Conservation (phyloP, 257 asterid genomes). For the Solanum infundibuliforme region DNA sequence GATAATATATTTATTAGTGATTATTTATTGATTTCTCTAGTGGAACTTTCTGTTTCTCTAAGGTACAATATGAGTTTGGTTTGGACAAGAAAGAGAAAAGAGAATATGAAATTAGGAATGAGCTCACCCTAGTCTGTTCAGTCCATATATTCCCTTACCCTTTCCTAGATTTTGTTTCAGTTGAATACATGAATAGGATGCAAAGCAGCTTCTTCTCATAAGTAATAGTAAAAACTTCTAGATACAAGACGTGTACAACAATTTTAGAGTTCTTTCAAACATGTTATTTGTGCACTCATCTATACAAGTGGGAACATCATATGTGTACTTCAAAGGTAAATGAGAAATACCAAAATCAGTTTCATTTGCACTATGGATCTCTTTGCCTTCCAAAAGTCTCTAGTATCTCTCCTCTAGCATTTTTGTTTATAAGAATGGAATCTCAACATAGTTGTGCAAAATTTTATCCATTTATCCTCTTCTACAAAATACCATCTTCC, state of each 20-base stretch:
- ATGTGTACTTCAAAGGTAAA: background rate
- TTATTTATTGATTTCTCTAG: background rate
- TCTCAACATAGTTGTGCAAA: background rate
- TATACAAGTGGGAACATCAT: background rate
- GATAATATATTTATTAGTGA: background rate
- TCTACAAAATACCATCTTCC: background rate
- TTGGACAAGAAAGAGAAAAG: background rate
- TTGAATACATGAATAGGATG: background rate
- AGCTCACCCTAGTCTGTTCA: background rate
- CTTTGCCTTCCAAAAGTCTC: background rate
- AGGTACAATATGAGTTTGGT: background rate
- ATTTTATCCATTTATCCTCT: background rate
- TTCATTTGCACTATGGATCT: background rate
- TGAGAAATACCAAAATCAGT: background rate
- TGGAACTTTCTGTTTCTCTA: background rate
- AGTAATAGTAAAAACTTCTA: background rate
- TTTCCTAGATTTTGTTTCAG: background rate
- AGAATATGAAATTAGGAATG: background rate
- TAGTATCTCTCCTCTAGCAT: background rate
- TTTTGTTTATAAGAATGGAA: background rate
- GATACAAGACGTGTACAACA: background rate
- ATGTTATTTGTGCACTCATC: background rate
- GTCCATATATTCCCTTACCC: background rate
- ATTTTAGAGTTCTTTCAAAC: background rate
- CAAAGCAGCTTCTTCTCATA: background rate